Conservation (phyloP, 495 filamentous ascomycete species). For the Mycothermus thermophilus region DNA sequence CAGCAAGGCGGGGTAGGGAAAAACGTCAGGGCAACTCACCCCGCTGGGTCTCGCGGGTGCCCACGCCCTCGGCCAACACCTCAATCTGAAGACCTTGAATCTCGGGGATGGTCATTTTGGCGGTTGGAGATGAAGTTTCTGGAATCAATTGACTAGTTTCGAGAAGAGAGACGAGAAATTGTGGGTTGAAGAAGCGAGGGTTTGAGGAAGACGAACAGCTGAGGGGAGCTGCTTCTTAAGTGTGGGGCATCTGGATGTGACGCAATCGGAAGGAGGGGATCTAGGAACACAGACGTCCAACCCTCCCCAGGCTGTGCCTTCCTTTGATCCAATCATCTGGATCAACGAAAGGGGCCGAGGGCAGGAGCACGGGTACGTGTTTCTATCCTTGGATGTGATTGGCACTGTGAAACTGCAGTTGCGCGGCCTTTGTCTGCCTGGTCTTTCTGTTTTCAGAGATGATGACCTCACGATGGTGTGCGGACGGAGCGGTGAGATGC, state of each 20-base stretch:
- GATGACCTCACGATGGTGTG: too few species aligned
- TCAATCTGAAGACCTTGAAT: constrained; percentile 17
- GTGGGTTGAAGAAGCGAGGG: neutral
- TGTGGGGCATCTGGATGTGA: constrained; percentile 2
- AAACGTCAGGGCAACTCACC: constrained; percentile 11
- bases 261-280: constrained; percentile 6
- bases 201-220: constrained; percentile 1
- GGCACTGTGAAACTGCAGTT: too few species aligned
- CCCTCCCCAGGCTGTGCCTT: neutral
- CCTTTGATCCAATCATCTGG: too few species aligned
- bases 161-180: too few species aligned
- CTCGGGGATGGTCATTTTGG: constrained; percentile 20
- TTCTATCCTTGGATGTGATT: too few species aligned
- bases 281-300: neutral
- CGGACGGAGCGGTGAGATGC: too few species aligned
- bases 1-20: constrained; percentile 1
- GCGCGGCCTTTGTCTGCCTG: too few species aligned
- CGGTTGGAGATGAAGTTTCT: neutral
- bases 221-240: constrained; percentile 1
- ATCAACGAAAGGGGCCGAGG: too few species aligned
- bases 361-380: too few species aligned
- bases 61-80: constrained; percentile 11
- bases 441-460: too few species aligned
- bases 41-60: constrained; percentile 15
- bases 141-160: constrained; percentile 6